Percentiles rank a stretch among this genome's conserved stretches.
Conservation (phyloP, 139 green algal species). For the Diplosphaera chodatii region DNA sequence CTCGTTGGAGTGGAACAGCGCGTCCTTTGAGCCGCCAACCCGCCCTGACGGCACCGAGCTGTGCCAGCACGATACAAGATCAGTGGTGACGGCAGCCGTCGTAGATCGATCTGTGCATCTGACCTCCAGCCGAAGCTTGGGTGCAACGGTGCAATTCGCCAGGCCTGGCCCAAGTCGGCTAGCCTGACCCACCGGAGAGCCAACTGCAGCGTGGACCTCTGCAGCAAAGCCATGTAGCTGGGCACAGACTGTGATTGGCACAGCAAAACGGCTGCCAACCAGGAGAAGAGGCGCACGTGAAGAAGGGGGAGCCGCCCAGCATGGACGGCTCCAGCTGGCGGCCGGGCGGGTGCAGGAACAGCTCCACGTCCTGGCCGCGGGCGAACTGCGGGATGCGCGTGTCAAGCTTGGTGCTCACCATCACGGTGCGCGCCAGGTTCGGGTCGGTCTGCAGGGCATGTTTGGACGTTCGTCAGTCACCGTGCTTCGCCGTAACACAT, state of each 20-base stretch:
- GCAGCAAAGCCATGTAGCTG: no score
- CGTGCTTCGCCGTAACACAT: background rate
- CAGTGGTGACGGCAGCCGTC: no score
- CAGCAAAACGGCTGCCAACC: background rate
- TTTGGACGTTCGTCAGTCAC: no score
- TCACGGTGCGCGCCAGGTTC: constrained; percentile 76
- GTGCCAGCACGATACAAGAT: background rate
- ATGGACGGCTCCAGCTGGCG: constrained; percentile 64
- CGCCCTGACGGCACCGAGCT: constrained; percentile 85
- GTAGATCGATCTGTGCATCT: no score
- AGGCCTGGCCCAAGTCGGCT: no score
- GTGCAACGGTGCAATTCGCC: no score
- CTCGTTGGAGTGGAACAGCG: constrained; percentile 82
- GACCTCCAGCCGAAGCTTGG: no score
- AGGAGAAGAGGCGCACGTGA: constrained; percentile 56
- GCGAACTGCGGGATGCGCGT: constrained; percentile 91
- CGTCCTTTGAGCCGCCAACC: constrained; percentile 70
- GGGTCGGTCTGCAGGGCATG: constrained; percentile 67
- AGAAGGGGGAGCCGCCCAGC: constrained; percentile 88
- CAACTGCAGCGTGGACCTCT: no score
- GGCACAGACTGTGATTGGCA: no score
- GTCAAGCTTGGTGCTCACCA: constrained; percentile 96
- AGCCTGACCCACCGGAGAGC: no score
- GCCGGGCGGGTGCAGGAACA: constrained; percentile 74
- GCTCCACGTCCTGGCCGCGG: constrained; percentile 75